A percentile compares a stretch with the other conserved stretches of the same genome.
These are phyloP conservation scores for Aspergillus sp. DNA, from an alignment of 2,329 filamentous ascomycete species.

Conservation along the genomic window DNA sequence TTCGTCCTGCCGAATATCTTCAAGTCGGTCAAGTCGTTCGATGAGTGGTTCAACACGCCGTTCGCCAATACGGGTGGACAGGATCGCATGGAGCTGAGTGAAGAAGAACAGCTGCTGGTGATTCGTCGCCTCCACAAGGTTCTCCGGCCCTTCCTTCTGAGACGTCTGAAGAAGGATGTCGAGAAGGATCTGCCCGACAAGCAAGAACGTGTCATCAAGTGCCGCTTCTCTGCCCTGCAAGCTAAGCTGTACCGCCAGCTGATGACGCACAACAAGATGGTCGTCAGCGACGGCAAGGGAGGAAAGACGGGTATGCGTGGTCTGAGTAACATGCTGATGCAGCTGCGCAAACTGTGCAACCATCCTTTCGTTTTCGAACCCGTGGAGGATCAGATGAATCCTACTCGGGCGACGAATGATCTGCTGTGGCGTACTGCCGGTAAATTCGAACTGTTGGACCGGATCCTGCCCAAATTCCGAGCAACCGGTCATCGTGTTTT, in stretches of 20 bases:
- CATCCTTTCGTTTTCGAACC: conserved; percentile 98
- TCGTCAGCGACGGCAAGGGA: conserved; percentile 91
- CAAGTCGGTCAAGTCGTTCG: conserved; percentile 98
- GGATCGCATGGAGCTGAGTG: conserved; percentile 97
- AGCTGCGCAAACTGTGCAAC: conserved; percentile 96
- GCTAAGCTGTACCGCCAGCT: conserved; percentile 96
- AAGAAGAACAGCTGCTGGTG: conserved; percentile 99
- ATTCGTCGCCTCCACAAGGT: conserved; percentile 99
- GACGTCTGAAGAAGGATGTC: conserved; percentile 98
- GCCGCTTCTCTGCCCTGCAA: conserved; percentile 93
- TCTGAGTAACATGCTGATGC: conserved; percentile 99
- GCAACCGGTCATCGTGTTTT: conserved; percentile 88
- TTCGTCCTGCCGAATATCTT: conserved; percentile 98
- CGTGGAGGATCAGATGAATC: conserved; percentile 98
- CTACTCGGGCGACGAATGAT: conserved; percentile 82
- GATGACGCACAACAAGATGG: conserved; percentile 90
- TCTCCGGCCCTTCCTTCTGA: conserved; percentile 90
- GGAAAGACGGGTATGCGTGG: conserved; percentile 92
- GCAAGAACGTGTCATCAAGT: conserved; percentile 98
- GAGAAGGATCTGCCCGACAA: conserved; percentile 99
- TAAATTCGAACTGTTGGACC: conserved; percentile 94
- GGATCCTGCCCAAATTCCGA: conserved; percentile 89
- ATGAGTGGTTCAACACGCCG: conserved; percentile 99
- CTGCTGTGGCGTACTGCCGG: conserved; percentile 91
- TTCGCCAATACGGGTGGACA: conserved; percentile 98